Evolutionary conservation across 495 filamentous ascomycete genomes (phyloP).

Genomic region (Penicillium psychrofluorescens): DNA sequence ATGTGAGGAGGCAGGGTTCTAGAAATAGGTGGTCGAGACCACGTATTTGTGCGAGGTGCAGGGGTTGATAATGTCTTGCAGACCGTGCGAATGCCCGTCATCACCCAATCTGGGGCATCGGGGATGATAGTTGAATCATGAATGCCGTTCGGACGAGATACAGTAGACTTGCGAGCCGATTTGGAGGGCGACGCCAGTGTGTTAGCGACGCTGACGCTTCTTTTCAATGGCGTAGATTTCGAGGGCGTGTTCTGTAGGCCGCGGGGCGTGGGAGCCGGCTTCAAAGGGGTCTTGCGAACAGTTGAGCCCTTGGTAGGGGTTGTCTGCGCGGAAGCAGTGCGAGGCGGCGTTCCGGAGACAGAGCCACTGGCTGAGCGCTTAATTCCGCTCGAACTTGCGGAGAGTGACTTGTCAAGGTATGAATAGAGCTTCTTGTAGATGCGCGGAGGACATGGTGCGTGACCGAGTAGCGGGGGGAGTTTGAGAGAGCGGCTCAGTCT

Average conservation of each 20-base stretch:
- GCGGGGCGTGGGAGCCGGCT: constrained; percentile 22
- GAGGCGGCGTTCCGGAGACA: constrained; percentile 21
- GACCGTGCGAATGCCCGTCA: constrained; percentile 56
- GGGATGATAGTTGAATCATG: constrained; percentile 25
- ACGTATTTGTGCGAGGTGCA: constrained; percentile 36
- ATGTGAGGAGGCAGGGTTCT: constrained; percentile 53
- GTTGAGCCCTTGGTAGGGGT: constrained; percentile 26
- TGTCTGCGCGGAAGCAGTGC: constrained; percentile 19
- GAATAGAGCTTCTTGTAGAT: constrained; percentile 78
- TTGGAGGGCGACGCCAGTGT: constrained; percentile 15
- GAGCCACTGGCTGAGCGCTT: constrained; percentile 24
- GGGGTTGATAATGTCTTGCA: constrained; percentile 55
- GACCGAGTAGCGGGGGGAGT: constrained; percentile 72
- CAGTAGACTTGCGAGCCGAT: constrained; percentile 12
- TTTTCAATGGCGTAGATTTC: constrained; percentile 34
- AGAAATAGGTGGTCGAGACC: constrained; percentile 39
- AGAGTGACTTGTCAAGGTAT: constrained; percentile 69
- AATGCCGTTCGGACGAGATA: constrained; percentile 12
- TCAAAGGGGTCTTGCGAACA: constrained; percentile 25
- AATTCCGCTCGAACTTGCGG: constrained; percentile 26
- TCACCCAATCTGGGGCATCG: constrained; percentile 58
- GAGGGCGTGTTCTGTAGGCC: constrained; percentile 36
- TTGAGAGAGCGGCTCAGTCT: constrained; percentile 79
- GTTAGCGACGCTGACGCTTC: constrained; percentile 15
- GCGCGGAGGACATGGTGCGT: constrained; percentile 74